phyloP scores from a whole-genome alignment of 192 early-diverging fungal species.

The Coemansia sp. region DNA sequence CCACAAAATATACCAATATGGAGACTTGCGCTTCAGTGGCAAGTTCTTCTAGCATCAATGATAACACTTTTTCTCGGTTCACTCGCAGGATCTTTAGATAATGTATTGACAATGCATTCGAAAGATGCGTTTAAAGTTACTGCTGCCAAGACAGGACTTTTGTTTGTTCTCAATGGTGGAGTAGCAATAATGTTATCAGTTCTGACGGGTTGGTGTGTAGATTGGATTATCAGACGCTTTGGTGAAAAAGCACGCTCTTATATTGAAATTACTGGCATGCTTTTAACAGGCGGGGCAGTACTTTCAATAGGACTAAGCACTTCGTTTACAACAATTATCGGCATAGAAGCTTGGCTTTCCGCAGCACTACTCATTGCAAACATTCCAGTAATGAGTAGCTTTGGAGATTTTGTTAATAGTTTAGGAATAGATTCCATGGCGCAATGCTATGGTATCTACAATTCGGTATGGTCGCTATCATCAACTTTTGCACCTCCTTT shows the following conservation, averaged over 20 bases:
- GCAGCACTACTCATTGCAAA: slow-evolving; percentile 24
- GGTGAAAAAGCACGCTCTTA: slow-evolving; percentile 30
- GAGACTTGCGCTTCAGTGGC: slow-evolving; percentile 45
- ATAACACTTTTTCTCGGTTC: slow-evolving; percentile 30
- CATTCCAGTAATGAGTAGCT: slow-evolving; percentile 53
- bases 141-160: slow-evolving; percentile 29
- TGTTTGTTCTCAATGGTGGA: slow-evolving; percentile 42
- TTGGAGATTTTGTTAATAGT: slow-evolving; percentile 51
- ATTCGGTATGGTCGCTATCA: slow-evolving; percentile 44
- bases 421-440: slow-evolving; percentile 48
- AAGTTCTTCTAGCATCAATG: slow-evolving; percentile 37
- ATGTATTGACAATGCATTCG: slow-evolving; percentile 25
- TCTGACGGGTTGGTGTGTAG: slow-evolving; percentile 26
- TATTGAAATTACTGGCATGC: slow-evolving; percentile 27
- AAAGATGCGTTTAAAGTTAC: slow-evolving; percentile 35
- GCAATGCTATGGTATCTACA: slow-evolving; percentile 43
- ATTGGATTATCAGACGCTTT: slow-evolving; percentile 26
- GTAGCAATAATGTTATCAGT: slow-evolving; percentile 29
- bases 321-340: slow-evolving; percentile 29
- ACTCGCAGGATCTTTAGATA: slow-evolving; percentile 35
- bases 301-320: slow-evolving; percentile 31
- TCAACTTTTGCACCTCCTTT: slow-evolving; percentile 38
- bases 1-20: slow-evolving; percentile 26
- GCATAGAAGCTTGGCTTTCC: slow-evolving; percentile 21
- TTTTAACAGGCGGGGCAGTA: slow-evolving; percentile 21